These are phyloP conservation scores for Hebeloma cylindrosporum DNA, from an alignment of 768 basidiomycete genomes.

Conservation along the genomic window DNA sequence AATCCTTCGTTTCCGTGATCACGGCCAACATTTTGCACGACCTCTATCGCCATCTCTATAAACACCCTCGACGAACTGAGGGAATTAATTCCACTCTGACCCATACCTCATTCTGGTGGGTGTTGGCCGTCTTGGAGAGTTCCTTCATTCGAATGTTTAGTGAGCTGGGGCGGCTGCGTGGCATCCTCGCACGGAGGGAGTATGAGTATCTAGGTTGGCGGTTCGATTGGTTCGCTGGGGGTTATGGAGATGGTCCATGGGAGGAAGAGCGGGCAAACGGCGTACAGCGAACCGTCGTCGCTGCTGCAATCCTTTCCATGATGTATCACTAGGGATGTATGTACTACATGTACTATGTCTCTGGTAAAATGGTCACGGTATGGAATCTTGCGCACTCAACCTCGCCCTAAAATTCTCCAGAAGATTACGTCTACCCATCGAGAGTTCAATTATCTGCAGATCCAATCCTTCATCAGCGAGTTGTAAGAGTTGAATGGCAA, in stretches of 20 bases:
- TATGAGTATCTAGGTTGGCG: slow-evolving; percentile 34
- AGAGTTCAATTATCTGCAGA: too few species aligned
- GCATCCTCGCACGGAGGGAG: slow-evolving; percentile 46
- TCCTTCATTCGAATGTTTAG: slow-evolving; percentile 50
- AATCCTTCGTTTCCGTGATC: slow-evolving; percentile 29
- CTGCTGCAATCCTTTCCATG: neutral
- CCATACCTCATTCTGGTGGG: slow-evolving; percentile 32
- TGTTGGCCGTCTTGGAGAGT: slow-evolving; percentile 48
- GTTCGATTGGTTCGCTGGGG: slow-evolving; percentile 58
- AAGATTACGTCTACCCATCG: too few species aligned
- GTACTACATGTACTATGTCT: too few species aligned
- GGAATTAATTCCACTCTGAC: slow-evolving; percentile 34
- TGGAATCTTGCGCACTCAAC: too few species aligned
- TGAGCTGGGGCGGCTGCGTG: slow-evolving; percentile 48
- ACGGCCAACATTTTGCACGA: slow-evolving; percentile 49
- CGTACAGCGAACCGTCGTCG: slow-evolving; percentile 22
- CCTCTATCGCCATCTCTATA: slow-evolving; percentile 45
- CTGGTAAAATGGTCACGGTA: too few species aligned
- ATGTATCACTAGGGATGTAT: too few species aligned
- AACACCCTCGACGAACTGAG: slow-evolving; percentile 36
- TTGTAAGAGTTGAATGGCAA: too few species aligned
- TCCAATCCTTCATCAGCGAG: too few species aligned
- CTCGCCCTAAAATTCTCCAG: too few species aligned
- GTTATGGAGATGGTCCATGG: slow-evolving; percentile 32
- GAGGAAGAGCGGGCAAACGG: slow-evolving; percentile 46